These are phyloP conservation scores for Rhodotorula sp. DNA, from an alignment of 1,284 basidiomycete genomes.

Conservation along the genomic window DNA sequence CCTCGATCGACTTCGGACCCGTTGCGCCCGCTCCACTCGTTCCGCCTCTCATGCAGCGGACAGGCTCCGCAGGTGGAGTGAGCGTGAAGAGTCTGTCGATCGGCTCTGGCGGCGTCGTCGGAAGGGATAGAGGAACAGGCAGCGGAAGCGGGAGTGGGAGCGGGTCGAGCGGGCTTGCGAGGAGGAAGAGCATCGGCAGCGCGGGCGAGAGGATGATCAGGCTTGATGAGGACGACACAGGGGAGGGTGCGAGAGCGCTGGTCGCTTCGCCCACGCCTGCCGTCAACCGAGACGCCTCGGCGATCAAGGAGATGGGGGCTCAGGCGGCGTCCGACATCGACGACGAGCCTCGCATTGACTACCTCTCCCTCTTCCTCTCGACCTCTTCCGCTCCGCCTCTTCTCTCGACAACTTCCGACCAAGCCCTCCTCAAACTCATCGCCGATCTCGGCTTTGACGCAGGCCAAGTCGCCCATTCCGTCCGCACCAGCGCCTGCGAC, in stretches of 20 bases:
- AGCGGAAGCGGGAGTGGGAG: constrained; percentile 51
- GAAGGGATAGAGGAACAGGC: constrained; percentile 65
- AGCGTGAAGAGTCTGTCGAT: neutral
- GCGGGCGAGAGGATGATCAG: constrained; percentile 72
- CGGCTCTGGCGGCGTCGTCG: neutral
- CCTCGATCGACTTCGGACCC: constrained; percentile 12
- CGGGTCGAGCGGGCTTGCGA: neutral
- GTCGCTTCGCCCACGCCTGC: neutral
- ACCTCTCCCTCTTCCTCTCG: constrained; percentile 61
- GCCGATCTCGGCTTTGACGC: constrained; percentile 82
- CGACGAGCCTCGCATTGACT: constrained; percentile 52
- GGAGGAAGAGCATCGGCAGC: constrained; percentile 5
- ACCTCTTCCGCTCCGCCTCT: constrained; percentile 67
- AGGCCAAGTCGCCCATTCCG: constrained; percentile 89
- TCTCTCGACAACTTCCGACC: constrained; percentile 79
- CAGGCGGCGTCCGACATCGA: neutral
- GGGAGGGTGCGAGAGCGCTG: neutral
- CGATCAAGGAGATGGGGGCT: too few species aligned
- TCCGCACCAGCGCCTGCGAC: constrained; percentile 88
- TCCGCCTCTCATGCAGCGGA: neutral
- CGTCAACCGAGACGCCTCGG: too few species aligned
- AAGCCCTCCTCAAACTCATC: constrained; percentile 72
- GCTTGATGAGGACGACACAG: constrained; percentile 46
- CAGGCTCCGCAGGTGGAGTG: neutral
- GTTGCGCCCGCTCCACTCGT: neutral